phyloP scores from a whole-genome alignment of 129 eudicot genomes.

The Solidago caesia region DNA sequence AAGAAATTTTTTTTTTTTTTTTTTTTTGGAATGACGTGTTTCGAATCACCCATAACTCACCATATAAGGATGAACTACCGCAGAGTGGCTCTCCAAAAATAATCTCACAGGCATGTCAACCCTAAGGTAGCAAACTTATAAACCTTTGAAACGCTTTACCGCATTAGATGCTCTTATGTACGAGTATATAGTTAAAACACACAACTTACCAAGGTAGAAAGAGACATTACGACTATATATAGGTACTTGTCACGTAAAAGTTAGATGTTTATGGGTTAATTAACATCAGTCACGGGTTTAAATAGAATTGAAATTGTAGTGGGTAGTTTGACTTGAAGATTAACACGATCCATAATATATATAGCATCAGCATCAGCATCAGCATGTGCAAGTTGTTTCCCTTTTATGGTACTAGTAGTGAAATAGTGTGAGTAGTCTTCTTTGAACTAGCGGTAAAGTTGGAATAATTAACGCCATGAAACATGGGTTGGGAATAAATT shows the following conservation, averaged over 20 bases:
- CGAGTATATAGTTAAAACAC: no score
- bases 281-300: conserved; percentile 15
- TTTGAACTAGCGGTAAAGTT: conserved; percentile 1
- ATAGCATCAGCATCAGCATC: not conserved
- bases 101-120: no score
- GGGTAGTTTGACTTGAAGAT: conserved; percentile 14
- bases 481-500: conserved; percentile 6
- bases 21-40: no score
- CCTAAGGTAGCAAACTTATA: no score
- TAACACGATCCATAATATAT: conserved; percentile 5
- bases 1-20: no score
- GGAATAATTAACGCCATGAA: conserved; percentile 29
- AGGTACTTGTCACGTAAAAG: not conserved
- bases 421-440: not conserved
- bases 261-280: not conserved
- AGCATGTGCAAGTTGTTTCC: not conserved
- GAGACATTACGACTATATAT: no score
- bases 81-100: no score
- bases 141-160: no score
- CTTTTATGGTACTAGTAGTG: not conserved
- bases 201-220: no score
- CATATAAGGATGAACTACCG: no score
- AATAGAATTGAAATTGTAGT: not conserved
- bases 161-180: no score
- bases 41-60: no score